A percentile compares a stretch with the other conserved stretches of the same genome.
phyloP scores from a whole-genome alignment of 768 basidiomycete species.

The Suillus paluster region DNA sequence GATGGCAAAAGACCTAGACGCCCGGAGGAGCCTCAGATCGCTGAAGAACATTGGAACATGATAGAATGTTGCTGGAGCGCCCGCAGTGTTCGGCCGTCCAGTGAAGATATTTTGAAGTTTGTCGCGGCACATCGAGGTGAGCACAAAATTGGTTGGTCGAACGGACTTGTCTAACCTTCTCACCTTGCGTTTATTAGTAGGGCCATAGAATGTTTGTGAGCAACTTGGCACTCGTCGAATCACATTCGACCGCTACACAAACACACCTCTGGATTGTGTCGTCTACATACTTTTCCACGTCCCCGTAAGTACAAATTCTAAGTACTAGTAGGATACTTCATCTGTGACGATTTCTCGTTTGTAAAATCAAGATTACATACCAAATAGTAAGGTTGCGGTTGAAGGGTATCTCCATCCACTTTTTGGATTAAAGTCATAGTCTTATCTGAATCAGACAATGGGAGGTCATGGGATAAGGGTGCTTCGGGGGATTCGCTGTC shows the following conservation, averaged over 20 bases:
- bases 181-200: neutral
- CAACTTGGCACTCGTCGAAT: neutral
- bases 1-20: slow-evolving; percentile 7
- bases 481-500: no score
- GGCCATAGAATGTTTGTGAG: neutral
- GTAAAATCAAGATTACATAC: no score
- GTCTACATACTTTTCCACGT: neutral
- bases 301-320: neutral
- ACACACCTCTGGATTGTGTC: neutral
- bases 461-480: no score
- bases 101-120: slow-evolving; percentile 25
- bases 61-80: slow-evolving; percentile 11
- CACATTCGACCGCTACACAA: neutral
- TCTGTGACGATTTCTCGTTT: neutral
- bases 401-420: no score
- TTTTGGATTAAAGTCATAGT: no score
- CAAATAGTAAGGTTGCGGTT: no score
- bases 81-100: slow-evolving; percentile 13
- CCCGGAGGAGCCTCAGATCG: slow-evolving; percentile 9
- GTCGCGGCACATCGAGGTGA: neutral
- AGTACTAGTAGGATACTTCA: neutral
- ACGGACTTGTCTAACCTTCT: neutral
- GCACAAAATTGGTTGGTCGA: neutral
- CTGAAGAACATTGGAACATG: slow-evolving; percentile 11
- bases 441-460: no score